Base-by-base conservation (phyloP, 129 eudicot genomes). In the Deinandra increscens region DNA sequence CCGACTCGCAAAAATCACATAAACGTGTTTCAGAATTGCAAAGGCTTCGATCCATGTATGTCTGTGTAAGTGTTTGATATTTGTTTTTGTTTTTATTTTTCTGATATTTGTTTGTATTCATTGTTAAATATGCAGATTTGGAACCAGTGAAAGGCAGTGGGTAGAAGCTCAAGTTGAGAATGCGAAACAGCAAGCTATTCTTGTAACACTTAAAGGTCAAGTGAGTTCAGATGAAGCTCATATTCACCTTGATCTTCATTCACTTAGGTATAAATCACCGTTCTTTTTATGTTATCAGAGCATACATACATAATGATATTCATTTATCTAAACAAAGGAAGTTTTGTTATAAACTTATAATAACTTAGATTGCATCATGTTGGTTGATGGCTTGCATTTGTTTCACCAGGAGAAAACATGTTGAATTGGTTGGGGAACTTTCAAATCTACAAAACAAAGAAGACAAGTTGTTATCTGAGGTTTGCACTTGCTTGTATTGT, bases 111-210 rank as follows among this genome's bases (percentile, higher is more conserved):
- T 19, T 22, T 45, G 66, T 33, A 70, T 34, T 1, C 63, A 18
- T 23, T 34, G 34, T 60, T 31, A 6, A 29, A 19, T 44, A 46
- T 65, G 38, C 86, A 94, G 99, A 73, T 94, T 89, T 82, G 99
- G 97, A 19, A 87, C 97, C 8, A 94, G 99, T 79, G 99, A 94
- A 83, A 87, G 88, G 72, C 99, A 94, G 65, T 89, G 99, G 99
- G 96, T 94, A 15, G 99, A 89, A 81, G 99, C 99, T 51, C 99
- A 94, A 84, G 99, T 94, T 70, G 97, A 94, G 84, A 94, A 94
- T 81, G 91, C 99, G 38, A 94, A 94, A 76, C 99, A 94, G 77
- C 99, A 94, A 85, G 97, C 99, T 50, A 81, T 87, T 71, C 88
- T 94, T n/a, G 64, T 81, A 72, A 72, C 99, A 70, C 93, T 94